Conservation (phyloP, 345 rosid species). For the Bruguiera parviflora region DNA sequence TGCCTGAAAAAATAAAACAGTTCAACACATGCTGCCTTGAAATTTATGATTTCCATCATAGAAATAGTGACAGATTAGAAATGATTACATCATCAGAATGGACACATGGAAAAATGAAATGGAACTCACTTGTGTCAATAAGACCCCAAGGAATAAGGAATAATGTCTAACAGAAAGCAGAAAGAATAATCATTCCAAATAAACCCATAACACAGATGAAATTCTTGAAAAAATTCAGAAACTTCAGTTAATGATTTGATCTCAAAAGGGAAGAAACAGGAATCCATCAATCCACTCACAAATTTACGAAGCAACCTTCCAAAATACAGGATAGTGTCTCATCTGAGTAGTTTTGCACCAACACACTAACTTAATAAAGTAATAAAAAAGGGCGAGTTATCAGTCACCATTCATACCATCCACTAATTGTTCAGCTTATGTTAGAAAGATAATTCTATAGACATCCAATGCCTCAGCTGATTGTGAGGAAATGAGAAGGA, state of each 20-base stretch:
- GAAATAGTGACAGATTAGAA: neutral
- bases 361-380: neutral
- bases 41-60: conserved; percentile 13
- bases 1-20: conserved; percentile 25
- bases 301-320: conserved; percentile 6
- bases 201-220: neutral
- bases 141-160: neutral
- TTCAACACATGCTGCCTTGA: conserved; percentile 12
- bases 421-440: neutral
- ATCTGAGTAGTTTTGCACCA: neutral
- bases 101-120: neutral
- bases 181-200: neutral
- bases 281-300: neutral
- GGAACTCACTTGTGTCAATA: neutral
- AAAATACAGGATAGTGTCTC: conserved; percentile 5
- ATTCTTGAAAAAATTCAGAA: neutral
- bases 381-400: neutral
- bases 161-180: neutral
- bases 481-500: neutral
- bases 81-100: conserved; percentile 3
- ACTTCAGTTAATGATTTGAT: conserved; percentile 5
- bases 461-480: neutral
- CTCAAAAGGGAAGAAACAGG: conserved; percentile 7
- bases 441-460: neutral
- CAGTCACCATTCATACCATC: neutral